Evolutionary conservation across 305 asterid genomes (phyloP).

Genomic region (Fraxinus floribunda): DNA sequence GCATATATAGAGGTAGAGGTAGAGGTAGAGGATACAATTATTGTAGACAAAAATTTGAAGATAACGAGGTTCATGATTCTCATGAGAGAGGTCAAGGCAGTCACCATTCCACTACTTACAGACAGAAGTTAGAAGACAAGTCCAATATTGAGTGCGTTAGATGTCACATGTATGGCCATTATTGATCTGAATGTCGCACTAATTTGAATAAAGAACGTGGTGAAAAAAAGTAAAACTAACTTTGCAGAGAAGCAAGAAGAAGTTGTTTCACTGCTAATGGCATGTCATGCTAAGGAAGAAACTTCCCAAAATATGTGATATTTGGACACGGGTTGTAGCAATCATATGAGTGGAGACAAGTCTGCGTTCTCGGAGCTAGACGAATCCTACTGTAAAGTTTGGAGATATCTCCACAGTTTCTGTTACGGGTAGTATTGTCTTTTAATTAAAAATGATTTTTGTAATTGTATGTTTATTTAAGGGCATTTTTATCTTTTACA

Average conservation of each 20-base stretch:
- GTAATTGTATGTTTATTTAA: no score
- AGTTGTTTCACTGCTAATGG: background rate
- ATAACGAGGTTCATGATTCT: background rate
- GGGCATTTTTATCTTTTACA: no score
- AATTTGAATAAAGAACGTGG: background rate
- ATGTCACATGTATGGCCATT: conserved; percentile 20
- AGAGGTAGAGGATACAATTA: background rate
- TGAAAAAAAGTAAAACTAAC: background rate
- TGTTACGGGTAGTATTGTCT: background rate
- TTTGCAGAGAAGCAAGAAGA: background rate
- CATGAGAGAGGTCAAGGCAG: background rate
- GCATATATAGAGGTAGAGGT: no score
- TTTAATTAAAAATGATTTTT: no score
- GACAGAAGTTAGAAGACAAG: background rate
- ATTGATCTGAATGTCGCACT: background rate
- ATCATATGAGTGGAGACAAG: conserved; percentile 11
- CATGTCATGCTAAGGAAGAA: background rate
- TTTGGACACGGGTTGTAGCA: background rate
- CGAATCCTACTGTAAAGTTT: background rate
- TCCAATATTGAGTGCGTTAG: background rate
- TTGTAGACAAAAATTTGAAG: background rate
- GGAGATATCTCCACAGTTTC: background rate
- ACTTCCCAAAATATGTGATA: background rate
- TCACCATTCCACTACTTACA: background rate
- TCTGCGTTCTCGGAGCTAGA: background rate